Evolutionary conservation across 2,329 filamentous ascomycete species (phyloP).

Genomic region (Colletotrichum viniferum): DNA sequence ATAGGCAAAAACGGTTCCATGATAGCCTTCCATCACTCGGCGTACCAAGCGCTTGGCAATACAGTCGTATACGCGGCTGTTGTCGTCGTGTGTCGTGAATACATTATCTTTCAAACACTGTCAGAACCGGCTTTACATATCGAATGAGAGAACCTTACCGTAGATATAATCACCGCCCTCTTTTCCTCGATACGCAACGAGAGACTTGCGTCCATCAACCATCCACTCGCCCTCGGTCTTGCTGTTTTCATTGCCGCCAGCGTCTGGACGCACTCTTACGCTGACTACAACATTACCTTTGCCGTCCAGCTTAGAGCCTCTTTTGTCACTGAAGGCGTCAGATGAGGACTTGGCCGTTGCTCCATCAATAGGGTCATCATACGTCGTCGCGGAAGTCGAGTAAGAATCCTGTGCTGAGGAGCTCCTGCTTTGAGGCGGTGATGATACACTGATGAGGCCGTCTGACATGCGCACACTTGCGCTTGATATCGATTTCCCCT

Average conservation of each 20-base stretch:
- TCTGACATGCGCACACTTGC: conserved; percentile 72
- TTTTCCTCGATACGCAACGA: conserved; percentile 84
- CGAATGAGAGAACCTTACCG: conserved; percentile 58
- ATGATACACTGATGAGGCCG: conserved; percentile 76
- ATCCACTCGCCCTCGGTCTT: conserved; percentile 85
- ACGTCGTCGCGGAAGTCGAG: conserved; percentile 86
- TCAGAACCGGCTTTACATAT: conserved; percentile 21
- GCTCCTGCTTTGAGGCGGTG: conserved; percentile 85
- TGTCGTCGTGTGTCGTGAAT: conserved; percentile 92
- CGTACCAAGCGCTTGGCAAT: conserved; percentile 92
- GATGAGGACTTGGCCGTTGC: conserved; percentile 35
- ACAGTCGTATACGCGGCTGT: conserved; percentile 92
- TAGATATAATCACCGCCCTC: conserved; percentile 94
- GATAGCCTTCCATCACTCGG: conserved; percentile 98
- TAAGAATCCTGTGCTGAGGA: conserved; percentile 94
- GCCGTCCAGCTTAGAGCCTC: conserved; percentile 64
- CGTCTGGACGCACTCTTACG: conserved; percentile 88
- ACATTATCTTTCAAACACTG: conserved; percentile 76
- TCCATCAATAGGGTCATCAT: conserved; percentile 76
- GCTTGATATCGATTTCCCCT: conserved; percentile 73
- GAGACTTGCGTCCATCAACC: conserved; percentile 81
- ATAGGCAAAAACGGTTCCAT: conserved; percentile 97
- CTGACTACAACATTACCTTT: conserved; percentile 98
- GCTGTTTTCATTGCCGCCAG: conserved; percentile 60
- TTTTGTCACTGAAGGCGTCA: conserved; percentile 43